Evolutionary conservation across 208 protist species (phyloP).

Genomic region (Acanthamoeba polyphaga): DNA sequence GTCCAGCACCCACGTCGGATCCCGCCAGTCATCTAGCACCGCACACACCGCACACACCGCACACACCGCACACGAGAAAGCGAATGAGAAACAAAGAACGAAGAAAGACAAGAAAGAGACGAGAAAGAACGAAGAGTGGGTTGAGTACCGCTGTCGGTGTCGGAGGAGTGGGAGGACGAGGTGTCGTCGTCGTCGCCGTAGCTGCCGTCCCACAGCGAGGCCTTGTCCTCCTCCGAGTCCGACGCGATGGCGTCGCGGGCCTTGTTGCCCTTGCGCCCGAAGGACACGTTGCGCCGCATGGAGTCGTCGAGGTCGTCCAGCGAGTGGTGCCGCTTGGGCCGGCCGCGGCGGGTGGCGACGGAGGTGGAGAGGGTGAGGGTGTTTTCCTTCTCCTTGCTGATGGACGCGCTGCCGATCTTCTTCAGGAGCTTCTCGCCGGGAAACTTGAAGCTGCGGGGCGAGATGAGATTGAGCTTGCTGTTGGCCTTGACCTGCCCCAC

Average conservation of each 20-base stretch:
- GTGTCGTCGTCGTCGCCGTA: background rate
- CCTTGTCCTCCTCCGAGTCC: conserved; percentile 43
- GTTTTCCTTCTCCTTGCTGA: conserved; percentile 10
- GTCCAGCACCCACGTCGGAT: conserved; percentile 61
- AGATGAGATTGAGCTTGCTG: conserved; percentile 69
- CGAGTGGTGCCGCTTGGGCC: conserved; percentile 46
- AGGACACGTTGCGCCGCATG: conserved; percentile 41
- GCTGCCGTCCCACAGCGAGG: conserved; percentile 27
- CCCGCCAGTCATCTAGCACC: conserved; percentile 34
- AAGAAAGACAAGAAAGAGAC: background rate
- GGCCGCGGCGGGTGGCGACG: background rate
- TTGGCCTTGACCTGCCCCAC: conserved; percentile 43
- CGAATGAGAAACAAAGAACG: background rate
- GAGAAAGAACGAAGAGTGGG: background rate
- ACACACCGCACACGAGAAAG: background rate
- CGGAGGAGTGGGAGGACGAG: background rate
- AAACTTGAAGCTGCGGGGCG: conserved; percentile 59
- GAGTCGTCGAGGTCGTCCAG: conserved; percentile 45
- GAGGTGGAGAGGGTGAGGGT: conserved; percentile 51
- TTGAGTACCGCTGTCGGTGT: background rate
- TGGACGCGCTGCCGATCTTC: conserved; percentile 15
- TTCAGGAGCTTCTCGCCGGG: conserved; percentile 46
- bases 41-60: too few species aligned
- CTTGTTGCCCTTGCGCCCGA: conserved; percentile 38
- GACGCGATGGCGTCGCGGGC: conserved; percentile 5